Percentiles rank a stretch among this genome's conserved stretches.
These are phyloP conservation scores for Penicillium brasilianum DNA, from an alignment of 2,329 filamentous ascomycete species.

Conservation along the genomic window DNA sequence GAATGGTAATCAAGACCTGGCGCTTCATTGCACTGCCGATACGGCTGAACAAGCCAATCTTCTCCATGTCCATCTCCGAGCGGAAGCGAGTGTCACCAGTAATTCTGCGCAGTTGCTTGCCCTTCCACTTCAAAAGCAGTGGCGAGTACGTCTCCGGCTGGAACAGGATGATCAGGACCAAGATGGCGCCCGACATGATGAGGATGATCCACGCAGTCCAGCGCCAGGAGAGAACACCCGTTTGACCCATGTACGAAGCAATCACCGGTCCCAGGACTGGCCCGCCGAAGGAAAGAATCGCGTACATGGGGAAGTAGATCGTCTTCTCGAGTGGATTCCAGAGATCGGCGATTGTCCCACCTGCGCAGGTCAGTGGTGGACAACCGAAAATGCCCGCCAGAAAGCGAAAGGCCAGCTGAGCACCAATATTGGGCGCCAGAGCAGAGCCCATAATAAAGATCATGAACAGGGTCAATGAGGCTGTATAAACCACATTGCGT, in stretches of 20 bases:
- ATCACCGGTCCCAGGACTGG: constrained; percentile 31
- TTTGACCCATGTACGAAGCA: constrained; percentile 32
- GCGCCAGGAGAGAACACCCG: constrained; percentile 35
- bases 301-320: constrained; percentile 57
- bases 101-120: constrained; percentile 44
- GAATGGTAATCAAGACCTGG: constrained; percentile 56
- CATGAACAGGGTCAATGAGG: constrained; percentile 54
- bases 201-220: constrained; percentile 55
- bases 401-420: constrained; percentile 57
- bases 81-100: constrained; percentile 54
- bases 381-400: constrained; percentile 56
- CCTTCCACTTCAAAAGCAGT: constrained; percentile 52
- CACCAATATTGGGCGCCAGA: constrained; percentile 56
- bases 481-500: constrained; percentile 56
- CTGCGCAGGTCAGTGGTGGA: constrained; percentile 53
- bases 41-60: constrained; percentile 48
- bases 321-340: constrained; percentile 56
- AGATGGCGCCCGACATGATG: constrained; percentile 42
- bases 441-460: constrained; percentile 57
- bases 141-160: constrained; percentile 58
- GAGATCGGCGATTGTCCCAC: constrained; percentile 54
- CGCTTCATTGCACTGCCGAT: constrained; percentile 54
- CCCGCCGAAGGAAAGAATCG: constrained; percentile 51
- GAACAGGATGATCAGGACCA: constrained; percentile 48
- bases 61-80: constrained; percentile 53